Percentiles rank a stretch among this genome's conserved stretches.
These are phyloP conservation scores for Epichloe bromicola DNA, from an alignment of 2,329 filamentous ascomycete genomes.

Conservation along the genomic window DNA sequence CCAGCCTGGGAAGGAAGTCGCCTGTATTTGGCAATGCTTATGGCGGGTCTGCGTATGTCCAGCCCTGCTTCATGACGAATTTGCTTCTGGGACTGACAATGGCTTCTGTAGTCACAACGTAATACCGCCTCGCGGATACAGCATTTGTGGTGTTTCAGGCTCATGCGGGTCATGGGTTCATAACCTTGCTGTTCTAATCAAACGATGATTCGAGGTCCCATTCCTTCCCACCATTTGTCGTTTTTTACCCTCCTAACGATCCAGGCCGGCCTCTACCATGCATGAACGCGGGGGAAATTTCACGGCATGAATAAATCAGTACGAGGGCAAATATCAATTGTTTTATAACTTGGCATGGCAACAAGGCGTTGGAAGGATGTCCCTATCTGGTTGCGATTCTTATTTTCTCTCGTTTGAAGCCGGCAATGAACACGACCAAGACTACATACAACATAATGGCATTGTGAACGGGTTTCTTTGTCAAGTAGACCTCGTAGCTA, in stretches of 20 bases:
- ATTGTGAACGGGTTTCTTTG: background rate
- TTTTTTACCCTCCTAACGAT: background rate
- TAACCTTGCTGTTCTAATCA: constrained; percentile 66
- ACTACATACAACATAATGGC: background rate
- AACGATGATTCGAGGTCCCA: constrained; percentile 13
- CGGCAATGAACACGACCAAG: background rate
- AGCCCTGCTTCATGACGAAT: background rate
- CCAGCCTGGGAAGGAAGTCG: constrained; percentile 76
- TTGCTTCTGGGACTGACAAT: background rate
- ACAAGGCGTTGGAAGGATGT: background rate
- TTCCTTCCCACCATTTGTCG: background rate
- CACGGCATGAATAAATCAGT: background rate
- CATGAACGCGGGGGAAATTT: background rate
- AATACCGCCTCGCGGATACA: constrained; percentile 80
- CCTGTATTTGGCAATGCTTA: constrained; percentile 68
- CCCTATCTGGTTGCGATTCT: background rate
- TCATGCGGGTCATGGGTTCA: constrained; percentile 73
- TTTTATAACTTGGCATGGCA: background rate
- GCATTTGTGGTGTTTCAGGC: constrained; percentile 75
- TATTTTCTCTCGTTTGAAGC: background rate
- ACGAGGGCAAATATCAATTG: background rate
- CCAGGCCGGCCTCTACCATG: background rate
- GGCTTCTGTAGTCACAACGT: constrained; percentile 59
- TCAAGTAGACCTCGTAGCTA: background rate
- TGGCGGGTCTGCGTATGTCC: constrained; percentile 69